A percentile compares a stretch with the other conserved stretches of the same genome.
Evolutionary conservation across 2,329 filamentous ascomycete genomes (phyloP).

Genomic region (Alternaria postmessia): DNA sequence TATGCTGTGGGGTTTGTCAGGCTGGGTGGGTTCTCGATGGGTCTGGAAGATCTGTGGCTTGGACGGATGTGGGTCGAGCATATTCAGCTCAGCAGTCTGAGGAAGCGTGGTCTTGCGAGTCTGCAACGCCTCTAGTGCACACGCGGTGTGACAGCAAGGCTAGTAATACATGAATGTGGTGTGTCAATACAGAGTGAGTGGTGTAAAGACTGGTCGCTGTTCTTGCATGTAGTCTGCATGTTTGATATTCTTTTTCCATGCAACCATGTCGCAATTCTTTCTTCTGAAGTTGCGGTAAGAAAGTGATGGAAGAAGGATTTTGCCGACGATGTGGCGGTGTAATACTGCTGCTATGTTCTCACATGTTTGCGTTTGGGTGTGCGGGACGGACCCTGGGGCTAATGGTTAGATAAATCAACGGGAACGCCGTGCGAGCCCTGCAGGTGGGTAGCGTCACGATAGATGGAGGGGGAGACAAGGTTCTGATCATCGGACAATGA

Average conservation of each 20-base stretch:
- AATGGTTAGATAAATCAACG: neutral
- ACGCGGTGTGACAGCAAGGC: neutral
- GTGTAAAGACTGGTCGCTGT: neutral
- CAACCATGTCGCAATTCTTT: neutral
- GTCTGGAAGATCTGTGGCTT: conserved; percentile 15
- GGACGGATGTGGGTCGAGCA: conserved; percentile 1
- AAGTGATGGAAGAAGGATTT: neutral
- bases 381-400: conserved; percentile 4
- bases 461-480: neutral
- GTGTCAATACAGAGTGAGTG: neutral
- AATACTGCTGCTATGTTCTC: too few relatives aligned
- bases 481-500: neutral
- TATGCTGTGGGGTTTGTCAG: neutral
- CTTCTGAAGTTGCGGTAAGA: neutral
- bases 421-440: conserved; percentile 9
- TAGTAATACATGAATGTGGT: neutral
- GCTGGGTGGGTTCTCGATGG: neutral
- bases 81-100: neutral
- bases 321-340: neutral
- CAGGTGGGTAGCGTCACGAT: conserved; percentile 10
- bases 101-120: neutral
- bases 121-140: neutral
- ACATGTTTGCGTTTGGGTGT: neutral
- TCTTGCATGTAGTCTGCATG: neutral
- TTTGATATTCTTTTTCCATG: neutral